These are phyloP conservation scores for Lathyrus aphaca DNA, from an alignment of 306 rosid genomes.

Conservation along the genomic window DNA sequence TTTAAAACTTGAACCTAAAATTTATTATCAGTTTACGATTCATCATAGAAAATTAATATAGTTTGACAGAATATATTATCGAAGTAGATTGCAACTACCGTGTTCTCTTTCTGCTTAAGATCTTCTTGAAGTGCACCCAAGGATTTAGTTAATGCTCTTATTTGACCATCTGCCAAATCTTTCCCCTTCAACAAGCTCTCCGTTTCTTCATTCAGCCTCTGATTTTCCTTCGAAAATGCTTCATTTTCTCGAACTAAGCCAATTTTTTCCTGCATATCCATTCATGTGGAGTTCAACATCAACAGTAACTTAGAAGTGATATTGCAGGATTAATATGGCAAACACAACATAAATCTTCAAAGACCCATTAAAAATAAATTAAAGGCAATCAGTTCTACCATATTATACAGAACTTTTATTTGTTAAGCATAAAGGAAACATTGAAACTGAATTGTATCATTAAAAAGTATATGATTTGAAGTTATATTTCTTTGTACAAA, in stretches of 20 bases:
- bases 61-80: conserved; percentile 33
- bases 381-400: not conserved
- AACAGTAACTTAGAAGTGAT: not conserved
- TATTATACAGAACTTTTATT: not conserved
- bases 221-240: conserved; percentile 57
- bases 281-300: not conserved
- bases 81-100: conserved; percentile 52
- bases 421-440: not conserved
- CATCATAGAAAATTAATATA: conserved; percentile 28
- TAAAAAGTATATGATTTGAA: no score
- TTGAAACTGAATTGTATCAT: not conserved
- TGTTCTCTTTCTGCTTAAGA: conserved; percentile 73
- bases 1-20: conserved; percentile 75
- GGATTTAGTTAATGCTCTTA: conserved; percentile 65
- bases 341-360: not conserved
- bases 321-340: not conserved
- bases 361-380: not conserved
- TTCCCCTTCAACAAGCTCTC: conserved; percentile 59
- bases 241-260: conserved; percentile 62
- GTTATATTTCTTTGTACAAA: no score
- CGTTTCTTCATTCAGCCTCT: conserved; percentile 64
- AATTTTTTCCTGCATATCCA: conserved; percentile 65
- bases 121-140: conserved; percentile 74
- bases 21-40: conserved; percentile 38
- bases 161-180: conserved; percentile 66